A percentile compares a stretch with the other conserved stretches of the same genome.
Evolutionary conservation across 208 protist genomes (phyloP).

Genomic region (Blechomonas ayalai): DNA sequence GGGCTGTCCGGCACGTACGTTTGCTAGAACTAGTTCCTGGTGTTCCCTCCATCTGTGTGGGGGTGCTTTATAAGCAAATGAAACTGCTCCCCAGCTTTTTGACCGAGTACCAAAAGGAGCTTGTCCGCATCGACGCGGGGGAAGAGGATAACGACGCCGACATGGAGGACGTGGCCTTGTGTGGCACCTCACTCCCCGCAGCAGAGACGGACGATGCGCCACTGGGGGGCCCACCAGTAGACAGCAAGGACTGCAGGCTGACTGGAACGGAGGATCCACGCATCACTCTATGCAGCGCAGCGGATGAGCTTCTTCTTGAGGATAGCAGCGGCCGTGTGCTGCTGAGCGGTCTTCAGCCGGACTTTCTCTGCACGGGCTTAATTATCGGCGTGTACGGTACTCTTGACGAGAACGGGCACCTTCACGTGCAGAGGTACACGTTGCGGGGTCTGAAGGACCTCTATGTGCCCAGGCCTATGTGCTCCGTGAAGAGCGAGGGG

Average conservation of each 20-base stretch:
- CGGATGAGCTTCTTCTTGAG: conserved; percentile 74
- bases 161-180: neutral
- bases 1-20: conserved; percentile 11
- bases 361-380: conserved; percentile 71
- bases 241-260: neutral
- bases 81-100: conserved; percentile 79
- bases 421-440: conserved; percentile 55
- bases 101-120: conserved; percentile 81
- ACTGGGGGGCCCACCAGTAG: conserved; percentile 7
- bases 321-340: conserved; percentile 75
- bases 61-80: conserved; percentile 89
- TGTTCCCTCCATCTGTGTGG: conserved; percentile 51
- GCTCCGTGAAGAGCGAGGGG: neutral
- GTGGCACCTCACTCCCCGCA: neutral
- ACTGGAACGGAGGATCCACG: conserved; percentile 23
- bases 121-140: conserved; percentile 75
- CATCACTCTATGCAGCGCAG: conserved; percentile 37
- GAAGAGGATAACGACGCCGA: conserved; percentile 35
- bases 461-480: conserved; percentile 40
- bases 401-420: conserved; percentile 45
- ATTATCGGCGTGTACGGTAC: conserved; percentile 67
- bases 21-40: conserved; percentile 64
- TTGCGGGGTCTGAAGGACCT: conserved; percentile 31
- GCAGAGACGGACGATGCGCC: conserved; percentile 6
- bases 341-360: conserved; percentile 38